Evolutionary conservation across 441 rosid genomes (phyloP), one percentile per base, ranked within the genome.

Genomic region (Populus trichocarpa): DNA sequence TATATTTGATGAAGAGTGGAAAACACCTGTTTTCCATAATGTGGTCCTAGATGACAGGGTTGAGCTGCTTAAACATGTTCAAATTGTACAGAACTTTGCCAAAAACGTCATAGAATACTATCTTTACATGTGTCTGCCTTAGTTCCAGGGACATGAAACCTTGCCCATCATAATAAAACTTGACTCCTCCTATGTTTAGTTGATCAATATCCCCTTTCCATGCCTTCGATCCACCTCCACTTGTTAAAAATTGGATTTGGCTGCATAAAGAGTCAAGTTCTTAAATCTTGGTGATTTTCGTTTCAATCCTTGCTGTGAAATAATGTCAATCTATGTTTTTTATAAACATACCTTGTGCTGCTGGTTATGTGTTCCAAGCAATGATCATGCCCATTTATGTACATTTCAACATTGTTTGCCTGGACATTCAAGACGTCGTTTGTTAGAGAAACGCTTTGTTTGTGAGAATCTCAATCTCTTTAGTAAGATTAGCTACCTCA

Each of bases 301-400:
- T 42, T 38, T 10, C 57, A 22, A 22, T 22, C 5, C 13, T 25
- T 8, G 11, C 2, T 7, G 13, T 20, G 11, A 40, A 18, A 8
- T 3, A 22, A 70, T n/a, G 3, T 14, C 4, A 5, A 20, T 36
- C 30, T 0, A 22, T 20, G 10, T 3, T 4, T 22, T 18, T 14
- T n/a, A 10, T 42, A 14, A 25, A n/a, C 28, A 18, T 57, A 87
- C 88, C 86, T 85, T 74, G 68, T 23, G 6, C 5, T 74, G 81
- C 84, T 80, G 71, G 76, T 79, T 20, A 85, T 83, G 57, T 87
- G 88, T 73, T 87, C 79, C 75, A 89, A 26, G 82, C 90, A 86
- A 75, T 87, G 92, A 69, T 89, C 92, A 73, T 89, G 92, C 35
- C 92, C 92, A 57, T 89, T 89, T 57, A 89, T 76, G 74, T 89